Percentiles rank a stretch among this genome's conserved stretches.
Conservation (phyloP, 2,329 filamentous ascomycete genomes). For the Neofusicoccum sp. region DNA sequence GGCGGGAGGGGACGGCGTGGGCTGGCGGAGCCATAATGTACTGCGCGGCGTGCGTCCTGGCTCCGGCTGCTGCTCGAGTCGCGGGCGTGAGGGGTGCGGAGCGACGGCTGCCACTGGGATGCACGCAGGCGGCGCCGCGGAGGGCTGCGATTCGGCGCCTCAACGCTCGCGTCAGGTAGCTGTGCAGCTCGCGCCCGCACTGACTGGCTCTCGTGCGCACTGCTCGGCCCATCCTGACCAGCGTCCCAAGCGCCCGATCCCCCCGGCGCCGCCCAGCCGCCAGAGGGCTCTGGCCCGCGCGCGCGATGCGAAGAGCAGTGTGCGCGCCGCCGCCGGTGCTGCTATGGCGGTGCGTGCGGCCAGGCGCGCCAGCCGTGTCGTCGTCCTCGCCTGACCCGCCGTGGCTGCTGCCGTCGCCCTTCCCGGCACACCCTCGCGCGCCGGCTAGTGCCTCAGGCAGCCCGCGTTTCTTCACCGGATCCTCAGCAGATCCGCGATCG, state of each 20-base stretch:
- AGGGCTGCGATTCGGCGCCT: conserved; percentile 15
- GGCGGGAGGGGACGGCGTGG: conserved; percentile 14
- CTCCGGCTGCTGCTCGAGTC: conserved; percentile 3
- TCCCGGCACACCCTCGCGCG: too few relatives aligned
- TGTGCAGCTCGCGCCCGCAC: conserved; percentile 10
- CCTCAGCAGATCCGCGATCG: too few relatives aligned
- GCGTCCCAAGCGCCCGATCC: conserved; percentile 8
- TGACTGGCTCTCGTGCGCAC: conserved; percentile 3
- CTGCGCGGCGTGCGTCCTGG: neutral
- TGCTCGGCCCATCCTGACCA: conserved; percentile 13
- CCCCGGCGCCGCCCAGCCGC: conserved; percentile 12
- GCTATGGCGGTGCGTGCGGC: too few relatives aligned
- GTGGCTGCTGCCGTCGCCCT: too few relatives aligned
- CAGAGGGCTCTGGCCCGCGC: conserved; percentile 11
- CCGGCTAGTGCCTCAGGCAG: too few relatives aligned
- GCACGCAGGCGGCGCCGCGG: conserved; percentile 13
- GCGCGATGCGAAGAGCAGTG: neutral
- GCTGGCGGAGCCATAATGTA: conserved; percentile 14
- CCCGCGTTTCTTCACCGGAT: too few relatives aligned
- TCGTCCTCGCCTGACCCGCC: too few relatives aligned
- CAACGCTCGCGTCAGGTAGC: conserved; percentile 16
- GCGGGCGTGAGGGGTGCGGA: conserved; percentile 12
- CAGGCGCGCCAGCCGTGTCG: too few relatives aligned
- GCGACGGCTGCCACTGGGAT: conserved; percentile 12
- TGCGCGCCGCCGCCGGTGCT: too few relatives aligned